These are phyloP conservation scores for Lecanosticta acicola DNA, from an alignment of 2,329 filamentous ascomycete species.

Conservation along the genomic window DNA sequence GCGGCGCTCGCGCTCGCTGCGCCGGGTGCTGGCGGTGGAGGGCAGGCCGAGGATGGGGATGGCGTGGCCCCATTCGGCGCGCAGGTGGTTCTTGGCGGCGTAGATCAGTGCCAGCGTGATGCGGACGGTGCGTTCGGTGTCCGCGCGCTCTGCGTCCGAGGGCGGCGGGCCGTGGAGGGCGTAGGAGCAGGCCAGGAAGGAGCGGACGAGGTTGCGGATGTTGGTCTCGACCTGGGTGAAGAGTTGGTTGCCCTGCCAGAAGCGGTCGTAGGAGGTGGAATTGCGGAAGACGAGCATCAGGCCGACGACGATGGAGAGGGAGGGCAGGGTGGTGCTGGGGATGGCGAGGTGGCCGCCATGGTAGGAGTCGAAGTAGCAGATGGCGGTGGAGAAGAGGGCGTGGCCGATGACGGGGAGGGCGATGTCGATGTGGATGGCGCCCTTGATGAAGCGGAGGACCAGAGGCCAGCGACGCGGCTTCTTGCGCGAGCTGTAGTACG, in stretches of 20 bases:
- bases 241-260: slow-evolving; percentile 49
- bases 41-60: slow-evolving; percentile 24
- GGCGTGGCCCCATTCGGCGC: slow-evolving; percentile 55
- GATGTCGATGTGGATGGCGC: slow-evolving; percentile 56
- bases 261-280: slow-evolving; percentile 58
- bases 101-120: slow-evolving; percentile 58
- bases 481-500: slow-evolving; percentile 41
- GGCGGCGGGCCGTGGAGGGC: slow-evolving; percentile 22
- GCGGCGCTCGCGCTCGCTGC: slow-evolving; percentile 25
- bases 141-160: slow-evolving; percentile 45
- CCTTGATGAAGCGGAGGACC: slow-evolving; percentile 59
- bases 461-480: slow-evolving; percentile 55
- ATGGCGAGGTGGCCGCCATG: slow-evolving; percentile 47
- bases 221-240: slow-evolving; percentile 54
- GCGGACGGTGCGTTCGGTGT: slow-evolving; percentile 55
- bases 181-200: slow-evolving; percentile 48
- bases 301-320: slow-evolving; percentile 60
- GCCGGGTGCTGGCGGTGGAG: slow-evolving; percentile 21
- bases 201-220: slow-evolving; percentile 55
- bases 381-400: slow-evolving; percentile 52
- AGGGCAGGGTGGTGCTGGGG: slow-evolving; percentile 57
- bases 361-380: slow-evolving; percentile 51
- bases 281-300: slow-evolving; percentile 64
- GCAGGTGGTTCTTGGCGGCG: slow-evolving; percentile 59
- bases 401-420: slow-evolving; percentile 53